Conservation (phyloP, 768 basidiomycete species). For the Leccinum barrowsii region DNA sequence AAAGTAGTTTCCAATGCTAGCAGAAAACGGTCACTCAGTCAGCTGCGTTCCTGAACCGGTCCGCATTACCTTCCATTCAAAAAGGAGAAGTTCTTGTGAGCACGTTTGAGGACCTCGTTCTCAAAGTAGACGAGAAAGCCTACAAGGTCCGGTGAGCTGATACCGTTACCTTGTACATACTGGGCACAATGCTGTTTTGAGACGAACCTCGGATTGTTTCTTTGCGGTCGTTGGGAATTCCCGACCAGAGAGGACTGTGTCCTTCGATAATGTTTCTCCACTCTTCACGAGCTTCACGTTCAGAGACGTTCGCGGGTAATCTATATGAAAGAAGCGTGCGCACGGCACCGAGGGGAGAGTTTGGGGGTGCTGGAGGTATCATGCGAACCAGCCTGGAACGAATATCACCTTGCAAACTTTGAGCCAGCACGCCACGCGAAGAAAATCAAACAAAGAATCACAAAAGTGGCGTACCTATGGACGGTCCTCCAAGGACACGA, state of each 20-base stretch:
- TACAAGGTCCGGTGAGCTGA: conserved; percentile 27
- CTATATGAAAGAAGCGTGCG: conserved; percentile 76
- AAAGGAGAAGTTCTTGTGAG: conserved; percentile 94
- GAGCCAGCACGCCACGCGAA: conserved; percentile 5
- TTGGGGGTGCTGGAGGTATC: conserved; percentile 61
- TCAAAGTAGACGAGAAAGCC: conserved; percentile 94
- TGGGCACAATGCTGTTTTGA: neutral
- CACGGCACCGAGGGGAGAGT: conserved; percentile 70
- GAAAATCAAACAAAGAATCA: conserved; percentile 13
- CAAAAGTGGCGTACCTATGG: conserved; percentile 53
- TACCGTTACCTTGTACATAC: neutral
- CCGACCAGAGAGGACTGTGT: conserved; percentile 71
- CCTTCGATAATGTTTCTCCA: conserved; percentile 95
- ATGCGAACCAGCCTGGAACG: conserved; percentile 86
- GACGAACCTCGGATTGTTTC: conserved; percentile 81
- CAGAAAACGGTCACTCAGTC: neutral
- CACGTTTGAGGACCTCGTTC: conserved; percentile 78
- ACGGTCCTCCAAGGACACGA: conserved; percentile 83
- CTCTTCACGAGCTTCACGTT: conserved; percentile 77
- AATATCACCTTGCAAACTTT: conserved; percentile 62
- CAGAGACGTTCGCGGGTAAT: conserved; percentile 62
- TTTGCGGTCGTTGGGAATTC: conserved; percentile 85
- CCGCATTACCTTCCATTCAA: conserved; percentile 71
- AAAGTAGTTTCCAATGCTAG: conserved; percentile 86
- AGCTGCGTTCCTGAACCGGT: neutral